A percentile compares a stretch with the other conserved stretches of the same genome.
These are phyloP conservation scores for Bullera alba DNA, from an alignment of 768 basidiomycete genomes.

Conservation along the genomic window DNA sequence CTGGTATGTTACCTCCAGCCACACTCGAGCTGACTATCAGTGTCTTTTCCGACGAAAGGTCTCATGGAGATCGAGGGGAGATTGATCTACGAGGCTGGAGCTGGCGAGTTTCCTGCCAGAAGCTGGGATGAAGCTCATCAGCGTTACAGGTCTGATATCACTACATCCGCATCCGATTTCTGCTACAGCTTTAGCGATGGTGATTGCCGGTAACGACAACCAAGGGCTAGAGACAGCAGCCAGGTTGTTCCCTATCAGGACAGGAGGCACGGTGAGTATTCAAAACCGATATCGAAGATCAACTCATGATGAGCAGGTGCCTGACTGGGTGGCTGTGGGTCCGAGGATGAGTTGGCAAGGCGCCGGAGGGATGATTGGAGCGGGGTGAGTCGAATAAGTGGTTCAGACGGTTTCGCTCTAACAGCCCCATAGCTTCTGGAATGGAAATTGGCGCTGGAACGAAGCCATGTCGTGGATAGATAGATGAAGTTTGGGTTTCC, in stretches of 20 bases:
- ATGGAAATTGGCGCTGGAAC: conserved; percentile 39
- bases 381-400: conserved; percentile 59
- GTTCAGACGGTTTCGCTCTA: conserved; percentile 29
- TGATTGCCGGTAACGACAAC: conserved; percentile 57
- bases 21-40: conserved; percentile 19
- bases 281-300: not conserved
- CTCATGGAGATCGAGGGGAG: conserved; percentile 17
- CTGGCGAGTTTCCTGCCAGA: conserved; percentile 10
- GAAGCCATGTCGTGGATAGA: conserved; percentile 43
- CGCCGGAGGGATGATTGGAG: conserved; percentile 65
- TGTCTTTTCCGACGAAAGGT: conserved; percentile 23
- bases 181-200: conserved; percentile 49
- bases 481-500: too few species aligned
- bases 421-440: conserved; percentile 38
- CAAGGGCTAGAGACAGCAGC: conserved; percentile 61
- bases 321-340: conserved; percentile 69
- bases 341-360: conserved; percentile 55
- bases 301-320: conserved; percentile 38
- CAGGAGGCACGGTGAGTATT: conserved; percentile 56
- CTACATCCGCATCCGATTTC: conserved; percentile 59
- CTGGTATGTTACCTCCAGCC: conserved; percentile 51
- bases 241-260: conserved; percentile 75
- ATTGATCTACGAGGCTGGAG: conserved; percentile 18
- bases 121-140: not conserved
- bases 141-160: conserved; percentile 53